These are phyloP conservation scores for Suillus fuscotomentosus DNA, from an alignment of 768 basidiomycete species.

Conservation along the genomic window DNA sequence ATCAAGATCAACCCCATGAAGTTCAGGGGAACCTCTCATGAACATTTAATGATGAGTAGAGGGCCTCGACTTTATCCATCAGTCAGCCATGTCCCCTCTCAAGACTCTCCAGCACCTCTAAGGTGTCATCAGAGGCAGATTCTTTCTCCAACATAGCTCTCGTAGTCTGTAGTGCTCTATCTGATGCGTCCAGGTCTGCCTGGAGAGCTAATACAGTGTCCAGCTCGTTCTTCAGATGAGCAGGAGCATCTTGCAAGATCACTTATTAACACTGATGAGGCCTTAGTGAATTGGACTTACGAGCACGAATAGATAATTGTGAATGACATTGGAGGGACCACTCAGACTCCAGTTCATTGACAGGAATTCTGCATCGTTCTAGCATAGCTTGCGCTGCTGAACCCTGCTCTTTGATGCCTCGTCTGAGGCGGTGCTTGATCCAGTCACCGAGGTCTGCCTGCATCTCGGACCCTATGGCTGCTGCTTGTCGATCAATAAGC, in stretches of 20 bases:
- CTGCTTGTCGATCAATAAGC: conserved; percentile 33
- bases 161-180: conserved; percentile 20
- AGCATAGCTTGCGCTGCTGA: neutral
- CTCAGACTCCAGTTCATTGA: conserved; percentile 1
- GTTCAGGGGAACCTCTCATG: conserved; percentile 8
- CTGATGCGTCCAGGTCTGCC: conserved; percentile 24
- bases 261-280: neutral
- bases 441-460: conserved; percentile 32
- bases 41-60: conserved; percentile 13
- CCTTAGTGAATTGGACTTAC: neutral
- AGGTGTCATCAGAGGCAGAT: conserved; percentile 3
- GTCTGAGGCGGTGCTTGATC: conserved; percentile 22
- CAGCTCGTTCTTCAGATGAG: conserved; percentile 31
- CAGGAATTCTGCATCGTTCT: neutral
- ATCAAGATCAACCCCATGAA: conserved; percentile 5
- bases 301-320: conserved; percentile 10
- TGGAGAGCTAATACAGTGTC: conserved; percentile 31
- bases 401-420: conserved; percentile 17
- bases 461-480: conserved; percentile 23
- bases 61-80: conserved; percentile 1
- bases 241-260: conserved; percentile 14
- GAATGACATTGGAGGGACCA: neutral
- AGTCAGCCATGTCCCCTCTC: conserved; percentile 2
- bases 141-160: conserved; percentile 8
- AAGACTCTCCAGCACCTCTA: conserved; percentile 19